Base-by-base conservation (phyloP, 768 basidiomycete genomes). In the Strobilomyces dryophilus region DNA sequence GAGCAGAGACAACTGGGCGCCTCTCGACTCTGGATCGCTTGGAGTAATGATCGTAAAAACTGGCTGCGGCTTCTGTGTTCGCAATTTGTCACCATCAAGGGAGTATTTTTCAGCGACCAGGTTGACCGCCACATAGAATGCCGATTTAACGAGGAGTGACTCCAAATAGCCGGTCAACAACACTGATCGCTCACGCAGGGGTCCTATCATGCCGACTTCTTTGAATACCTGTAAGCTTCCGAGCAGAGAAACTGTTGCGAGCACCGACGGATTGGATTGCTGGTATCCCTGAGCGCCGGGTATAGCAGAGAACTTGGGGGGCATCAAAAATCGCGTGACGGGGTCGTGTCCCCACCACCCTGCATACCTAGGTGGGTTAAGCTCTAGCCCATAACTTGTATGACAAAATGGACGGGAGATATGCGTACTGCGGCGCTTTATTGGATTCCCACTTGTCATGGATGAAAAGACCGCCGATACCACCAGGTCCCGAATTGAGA, bases 311-410 rank as follows among this genome's bases (percentile, higher is more conserved):
- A 97, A 99, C 47, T 65, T 75, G 12, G 86, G 76, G 26, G 89
- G 86, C 95, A 98, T 98, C 50, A 79, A 74, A 75, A 99, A 98
- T 29, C 97, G 86, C 36, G 93, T 95, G 49, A 74, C 65, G 27
- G 85, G 78, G 62, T 92, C 84, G 68, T 98, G 94, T 42, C 97
- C 97, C 95, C 95, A 99, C 97, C 97, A 99, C 42, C 97, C 97
- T 37, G 92, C 85, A 55, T 83, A 84, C 65, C 97, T 97, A 58
- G 20, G 44, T 47, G 63, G 40, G 36, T 45, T 57, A 60, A 44
- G 47, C 31, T 54, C 42, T 29, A 49, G 41, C 51, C 57, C 14
- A 27, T 51, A 12, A 52, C 32, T 34, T 34, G 44, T 29, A 34
- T 45, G 47, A 49, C 51, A 43, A 48, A 37, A 53, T 10, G 54